These are phyloP conservation scores for Adiantum capillusveneris DNA, from an alignment of 75 land plant species.

Conservation along the genomic window DNA sequence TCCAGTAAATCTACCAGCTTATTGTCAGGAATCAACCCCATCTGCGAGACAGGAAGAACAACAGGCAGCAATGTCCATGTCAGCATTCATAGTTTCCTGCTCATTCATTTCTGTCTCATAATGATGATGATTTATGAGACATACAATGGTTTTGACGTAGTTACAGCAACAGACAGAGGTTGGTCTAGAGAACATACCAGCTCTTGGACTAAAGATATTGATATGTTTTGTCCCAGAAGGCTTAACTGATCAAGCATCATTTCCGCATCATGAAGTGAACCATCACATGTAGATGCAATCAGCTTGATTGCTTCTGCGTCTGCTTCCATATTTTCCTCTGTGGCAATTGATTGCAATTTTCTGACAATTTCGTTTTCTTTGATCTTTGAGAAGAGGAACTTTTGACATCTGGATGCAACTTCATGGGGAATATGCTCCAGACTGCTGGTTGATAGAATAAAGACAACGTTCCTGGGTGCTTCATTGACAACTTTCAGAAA, in stretches of 20 bases:
- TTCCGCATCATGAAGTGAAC: constrained; percentile 92
- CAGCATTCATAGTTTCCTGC: no score
- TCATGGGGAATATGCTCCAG: constrained; percentile 78
- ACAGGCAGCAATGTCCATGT: no score
- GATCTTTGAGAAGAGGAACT: constrained; percentile 77
- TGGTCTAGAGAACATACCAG: constrained; percentile 44
- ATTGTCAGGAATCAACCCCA: constrained; percentile 75
- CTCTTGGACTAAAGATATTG: constrained; percentile 74
- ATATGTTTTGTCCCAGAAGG: constrained; percentile 73
- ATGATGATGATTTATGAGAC: no score
- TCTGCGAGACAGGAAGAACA: no score
- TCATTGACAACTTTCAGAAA: constrained; percentile 73
- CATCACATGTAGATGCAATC: constrained; percentile 78
- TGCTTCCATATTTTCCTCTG: constrained; percentile 59
- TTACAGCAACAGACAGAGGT: no score
- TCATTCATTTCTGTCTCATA: no score
- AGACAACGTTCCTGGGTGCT: constrained; percentile 74
- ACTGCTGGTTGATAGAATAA: constrained; percentile 56
- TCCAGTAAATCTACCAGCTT: constrained; percentile 89
- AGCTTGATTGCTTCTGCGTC: constrained; percentile 80
- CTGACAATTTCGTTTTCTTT: constrained; percentile 73
- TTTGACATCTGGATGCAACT: constrained; percentile 81
- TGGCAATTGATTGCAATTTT: constrained; percentile 57
- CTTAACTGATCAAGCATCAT: constrained; percentile 91
- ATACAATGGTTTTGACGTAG: no score